These are phyloP conservation scores for Pythium myriotylum DNA, from an alignment of 352 stramenopile genomes.

Conservation along the genomic window DNA sequence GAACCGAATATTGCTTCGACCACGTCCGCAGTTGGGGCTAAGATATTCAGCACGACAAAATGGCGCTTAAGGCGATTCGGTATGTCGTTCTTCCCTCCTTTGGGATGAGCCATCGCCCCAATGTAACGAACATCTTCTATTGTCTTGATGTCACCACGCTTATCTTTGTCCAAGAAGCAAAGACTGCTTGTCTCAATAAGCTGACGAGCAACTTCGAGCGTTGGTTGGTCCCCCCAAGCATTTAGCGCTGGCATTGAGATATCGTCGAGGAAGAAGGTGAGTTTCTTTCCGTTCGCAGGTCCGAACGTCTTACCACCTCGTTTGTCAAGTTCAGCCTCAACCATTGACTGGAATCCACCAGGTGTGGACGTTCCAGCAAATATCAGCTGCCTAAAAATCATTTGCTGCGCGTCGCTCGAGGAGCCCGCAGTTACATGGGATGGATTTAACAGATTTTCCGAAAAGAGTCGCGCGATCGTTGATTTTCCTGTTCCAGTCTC, in stretches of 20 bases:
- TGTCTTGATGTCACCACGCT: constrained; percentile 97
- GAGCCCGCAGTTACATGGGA: too few species aligned
- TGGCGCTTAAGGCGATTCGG: constrained; percentile 99
- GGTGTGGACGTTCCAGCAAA: constrained; percentile 97
- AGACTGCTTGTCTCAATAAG: constrained; percentile 97
- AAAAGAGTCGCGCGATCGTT: too few species aligned
- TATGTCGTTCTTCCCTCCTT: constrained; percentile 98
- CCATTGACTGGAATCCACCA: constrained; percentile 97
- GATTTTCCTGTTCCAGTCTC: too few species aligned
- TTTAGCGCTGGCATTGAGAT: constrained; percentile 97
- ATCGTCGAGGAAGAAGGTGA: constrained; percentile 99
- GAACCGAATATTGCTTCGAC: constrained; percentile 99
- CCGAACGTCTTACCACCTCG: constrained; percentile 98
- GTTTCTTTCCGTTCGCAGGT: constrained; percentile 97
- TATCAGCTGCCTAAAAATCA: constrained; percentile 98
- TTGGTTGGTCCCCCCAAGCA: constrained; percentile 98
- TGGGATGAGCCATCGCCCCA: constrained; percentile 96
- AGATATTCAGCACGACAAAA: constrained; percentile 99
- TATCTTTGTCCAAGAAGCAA: constrained; percentile 98
- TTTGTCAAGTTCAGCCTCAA: constrained; percentile 99
- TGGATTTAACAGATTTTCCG: too few species aligned
- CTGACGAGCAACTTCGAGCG: constrained; percentile 97
- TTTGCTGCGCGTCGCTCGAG: too few species aligned
- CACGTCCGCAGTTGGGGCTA: constrained; percentile 95
- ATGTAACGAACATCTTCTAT: constrained; percentile 98